phyloP scores from a whole-genome alignment of 768 basidiomycete species.

The Podaxis pistillaris region DNA sequence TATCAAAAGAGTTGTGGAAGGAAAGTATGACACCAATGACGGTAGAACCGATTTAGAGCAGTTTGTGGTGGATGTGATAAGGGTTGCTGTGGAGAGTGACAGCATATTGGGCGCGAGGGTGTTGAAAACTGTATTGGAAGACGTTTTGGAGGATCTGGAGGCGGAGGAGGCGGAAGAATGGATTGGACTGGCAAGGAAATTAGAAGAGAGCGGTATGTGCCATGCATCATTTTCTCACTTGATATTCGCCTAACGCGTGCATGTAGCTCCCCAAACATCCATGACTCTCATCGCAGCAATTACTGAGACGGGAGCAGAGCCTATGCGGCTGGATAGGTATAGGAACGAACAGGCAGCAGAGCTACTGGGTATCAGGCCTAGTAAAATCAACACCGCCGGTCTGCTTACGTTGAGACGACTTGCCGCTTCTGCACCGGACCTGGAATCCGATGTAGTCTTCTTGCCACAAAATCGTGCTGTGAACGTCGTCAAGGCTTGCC shows the following conservation, averaged over 20 bases:
- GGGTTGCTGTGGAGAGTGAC: conserved; percentile 36
- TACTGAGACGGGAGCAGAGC: conserved; percentile 62
- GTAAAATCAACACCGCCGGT: conserved; percentile 67
- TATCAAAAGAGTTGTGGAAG: conserved; percentile 1
- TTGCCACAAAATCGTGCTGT: conserved; percentile 82
- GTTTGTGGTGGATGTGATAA: conserved; percentile 35
- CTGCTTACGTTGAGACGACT: conserved; percentile 68
- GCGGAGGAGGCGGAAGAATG: conserved; percentile 73
- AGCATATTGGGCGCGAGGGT: conserved; percentile 55
- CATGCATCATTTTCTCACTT: neutral
- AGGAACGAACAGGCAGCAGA: conserved; percentile 90
- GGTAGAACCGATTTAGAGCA: conserved; percentile 51
- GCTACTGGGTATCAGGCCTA: conserved; percentile 62
- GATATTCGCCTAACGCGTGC: neutral
- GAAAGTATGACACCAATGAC: neutral
- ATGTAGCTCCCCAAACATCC: conserved; percentile 65
- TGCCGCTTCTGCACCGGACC: conserved; percentile 68
- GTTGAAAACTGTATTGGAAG: conserved; percentile 57
- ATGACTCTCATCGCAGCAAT: conserved; percentile 66
- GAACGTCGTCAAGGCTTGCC: conserved; percentile 82
- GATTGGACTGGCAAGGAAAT: conserved; percentile 64
- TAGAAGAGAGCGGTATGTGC: conserved; percentile 60
- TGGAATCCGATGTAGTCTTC: conserved; percentile 80
- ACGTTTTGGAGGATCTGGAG: conserved; percentile 56
- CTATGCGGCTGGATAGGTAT: conserved; percentile 70